These are phyloP conservation scores for Diaporthe sp. DNA, from an alignment of 2,329 filamentous ascomycete genomes.

Conservation along the genomic window DNA sequence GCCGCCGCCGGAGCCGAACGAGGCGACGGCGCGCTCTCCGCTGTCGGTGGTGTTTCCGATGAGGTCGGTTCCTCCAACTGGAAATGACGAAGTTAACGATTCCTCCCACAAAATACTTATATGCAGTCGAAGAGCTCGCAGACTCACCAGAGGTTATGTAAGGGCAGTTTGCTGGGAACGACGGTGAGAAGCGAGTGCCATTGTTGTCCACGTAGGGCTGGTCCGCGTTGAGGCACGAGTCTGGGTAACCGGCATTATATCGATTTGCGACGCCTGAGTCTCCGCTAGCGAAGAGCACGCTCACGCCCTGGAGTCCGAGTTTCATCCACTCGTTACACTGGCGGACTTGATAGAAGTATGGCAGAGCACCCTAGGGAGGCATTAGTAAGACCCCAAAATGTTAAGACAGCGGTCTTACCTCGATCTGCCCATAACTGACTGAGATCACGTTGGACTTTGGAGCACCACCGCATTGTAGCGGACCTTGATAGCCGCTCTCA, in stretches of 20 bases:
- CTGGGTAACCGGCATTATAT: conserved; percentile 37
- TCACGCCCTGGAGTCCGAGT: conserved; percentile 64
- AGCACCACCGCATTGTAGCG: conserved; percentile 53
- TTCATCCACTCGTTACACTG: conserved; percentile 68
- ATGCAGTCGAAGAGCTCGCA: conserved; percentile 36
- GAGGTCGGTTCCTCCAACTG: conserved; percentile 35
- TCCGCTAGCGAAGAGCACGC: conserved; percentile 62
- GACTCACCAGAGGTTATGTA: conserved; percentile 44
- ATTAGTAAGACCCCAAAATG: background rate
- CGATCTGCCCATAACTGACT: conserved; percentile 69
- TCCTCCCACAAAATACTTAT: background rate
- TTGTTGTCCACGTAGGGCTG: conserved; percentile 34
- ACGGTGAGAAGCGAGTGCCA: conserved; percentile 38
- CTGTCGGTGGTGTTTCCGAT: conserved; percentile 35
- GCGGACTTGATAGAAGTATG: conserved; percentile 66
- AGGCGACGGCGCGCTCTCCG: conserved; percentile 44
- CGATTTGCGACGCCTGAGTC: conserved; percentile 57
- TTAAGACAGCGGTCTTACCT: conserved; percentile 46
- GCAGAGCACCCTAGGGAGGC: conserved; percentile 56
- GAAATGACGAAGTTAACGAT: conserved; percentile 14
- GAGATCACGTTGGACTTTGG: conserved; percentile 69
- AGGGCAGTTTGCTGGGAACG: conserved; percentile 36
- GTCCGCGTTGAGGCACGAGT: conserved; percentile 35
- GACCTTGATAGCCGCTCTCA: conserved; percentile 62
- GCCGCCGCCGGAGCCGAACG: conserved; percentile 57